phyloP scores from a whole-genome alignment of 345 rosid genomes.

The Raphanus sativus region DNA sequence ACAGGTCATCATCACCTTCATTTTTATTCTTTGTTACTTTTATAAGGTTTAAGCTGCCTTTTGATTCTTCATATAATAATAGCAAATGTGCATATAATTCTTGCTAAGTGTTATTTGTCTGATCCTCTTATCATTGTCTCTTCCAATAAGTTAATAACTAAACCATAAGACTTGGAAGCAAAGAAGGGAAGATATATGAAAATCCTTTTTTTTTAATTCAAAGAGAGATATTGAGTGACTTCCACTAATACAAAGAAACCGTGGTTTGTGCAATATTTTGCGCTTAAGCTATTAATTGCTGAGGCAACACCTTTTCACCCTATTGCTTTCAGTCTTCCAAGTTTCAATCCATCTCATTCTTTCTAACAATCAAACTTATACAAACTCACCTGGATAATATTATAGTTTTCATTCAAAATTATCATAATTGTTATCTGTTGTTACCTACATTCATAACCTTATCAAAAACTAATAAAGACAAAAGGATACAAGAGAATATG shows the following conservation, averaged over 20 bases:
- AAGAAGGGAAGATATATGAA: conserved; percentile 29
- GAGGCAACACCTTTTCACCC: conserved; percentile 36
- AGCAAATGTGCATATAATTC: not conserved
- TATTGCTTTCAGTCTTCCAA: conserved; percentile 24
- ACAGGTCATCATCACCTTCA: conserved; percentile 30
- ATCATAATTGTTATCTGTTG: conserved; percentile 16
- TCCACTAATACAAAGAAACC: conserved; percentile 49
- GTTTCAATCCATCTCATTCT: conserved; percentile 21
- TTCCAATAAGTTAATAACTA: conserved; percentile 24
- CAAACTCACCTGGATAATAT: conserved; percentile 12
- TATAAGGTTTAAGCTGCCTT: conserved; percentile 10
- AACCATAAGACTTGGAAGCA: conserved; percentile 42
- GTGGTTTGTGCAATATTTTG: conserved; percentile 58
- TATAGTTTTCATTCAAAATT: not conserved
- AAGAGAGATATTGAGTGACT: conserved; percentile 52
- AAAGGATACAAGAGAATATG: conserved; percentile 32
- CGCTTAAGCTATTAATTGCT: conserved; percentile 69
- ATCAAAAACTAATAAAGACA: conserved; percentile 24
- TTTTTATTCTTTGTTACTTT: conserved; percentile 27
- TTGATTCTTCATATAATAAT: not conserved
- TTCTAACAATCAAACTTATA: conserved; percentile 22
- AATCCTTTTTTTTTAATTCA: conserved; percentile 7
- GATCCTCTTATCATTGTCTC: conserved; percentile 1
- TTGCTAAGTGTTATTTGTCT: conserved; percentile 5
- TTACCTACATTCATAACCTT: conserved; percentile 36